phyloP scores from a whole-genome alignment of 192 early-diverging fungal genomes.

The Helicostylum pulchrum region DNA sequence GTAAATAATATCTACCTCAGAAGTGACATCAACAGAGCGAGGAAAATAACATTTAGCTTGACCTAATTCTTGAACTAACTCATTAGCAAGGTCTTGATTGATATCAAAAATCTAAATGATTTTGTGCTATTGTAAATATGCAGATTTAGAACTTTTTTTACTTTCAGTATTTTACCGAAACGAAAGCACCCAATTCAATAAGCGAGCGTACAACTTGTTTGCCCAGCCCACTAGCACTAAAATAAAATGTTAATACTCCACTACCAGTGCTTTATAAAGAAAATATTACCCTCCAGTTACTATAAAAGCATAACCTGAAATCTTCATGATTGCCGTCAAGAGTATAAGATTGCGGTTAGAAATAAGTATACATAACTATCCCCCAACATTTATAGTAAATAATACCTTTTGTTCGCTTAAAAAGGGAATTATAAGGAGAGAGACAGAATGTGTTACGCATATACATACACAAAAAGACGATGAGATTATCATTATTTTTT shows the following conservation, averaged over 20 bases:
- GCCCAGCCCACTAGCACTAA: slow-evolving; percentile 32
- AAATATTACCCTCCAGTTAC: slow-evolving; percentile 24
- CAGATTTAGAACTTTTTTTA: background rate
- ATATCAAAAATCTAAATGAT: slow-evolving; percentile 28
- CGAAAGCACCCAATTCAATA: slow-evolving; percentile 13
- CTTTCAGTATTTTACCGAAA: background rate
- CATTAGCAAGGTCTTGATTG: background rate
- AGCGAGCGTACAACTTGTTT: slow-evolving; percentile 8
- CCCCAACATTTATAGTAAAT: no score
- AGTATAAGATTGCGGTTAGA: no score
- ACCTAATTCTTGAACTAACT: slow-evolving; percentile 10
- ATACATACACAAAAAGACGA: no score
- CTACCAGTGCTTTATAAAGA: background rate
- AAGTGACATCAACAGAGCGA: slow-evolving; percentile 20
- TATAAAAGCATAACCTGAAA: slow-evolving; percentile 13
- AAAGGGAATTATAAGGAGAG: background rate
- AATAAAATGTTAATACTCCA: background rate
- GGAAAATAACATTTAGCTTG: slow-evolving; percentile 9
- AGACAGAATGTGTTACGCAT: background rate
- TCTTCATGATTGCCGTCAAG: background rate
- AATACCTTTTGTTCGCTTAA: background rate
- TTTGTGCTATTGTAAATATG: background rate
- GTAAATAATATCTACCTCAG: slow-evolving; percentile 13
- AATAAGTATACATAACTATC: no score
- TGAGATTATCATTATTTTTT: background rate